A percentile compares a stretch with the other conserved stretches of the same genome.
phyloP scores from a whole-genome alignment of 371 early-diverging fungal genomes.

The Chytridiales sp. region DNA sequence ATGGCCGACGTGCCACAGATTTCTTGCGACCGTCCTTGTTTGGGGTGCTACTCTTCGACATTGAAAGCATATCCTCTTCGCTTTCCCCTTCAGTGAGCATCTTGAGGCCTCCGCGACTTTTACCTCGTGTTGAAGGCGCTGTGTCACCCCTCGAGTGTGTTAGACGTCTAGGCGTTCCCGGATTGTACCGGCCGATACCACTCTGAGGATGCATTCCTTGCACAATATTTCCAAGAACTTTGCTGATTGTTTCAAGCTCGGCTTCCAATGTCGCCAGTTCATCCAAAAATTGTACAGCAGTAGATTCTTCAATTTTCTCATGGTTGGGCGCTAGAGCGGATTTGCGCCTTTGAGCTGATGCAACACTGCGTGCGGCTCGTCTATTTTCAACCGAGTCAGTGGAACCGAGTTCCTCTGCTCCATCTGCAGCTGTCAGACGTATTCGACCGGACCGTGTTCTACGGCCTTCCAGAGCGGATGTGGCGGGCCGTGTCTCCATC shows the following conservation, averaged over 20 bases:
- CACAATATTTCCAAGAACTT: too few relatives aligned
- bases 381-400: too few relatives aligned
- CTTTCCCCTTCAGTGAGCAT: not conserved
- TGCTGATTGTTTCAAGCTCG: slow-evolving; percentile 19
- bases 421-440: too few relatives aligned
- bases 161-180: slow-evolving; percentile 7
- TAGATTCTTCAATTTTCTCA: slow-evolving; percentile 12
- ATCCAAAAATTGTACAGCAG: slow-evolving; percentile 22
- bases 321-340: slow-evolving; percentile 1
- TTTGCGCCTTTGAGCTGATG: slow-evolving; percentile 7
- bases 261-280: slow-evolving; percentile 27
- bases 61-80: too few relatives aligned
- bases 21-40: not conserved
- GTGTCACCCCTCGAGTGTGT: not conserved
- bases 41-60: too few relatives aligned
- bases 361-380: slow-evolving; percentile 2
- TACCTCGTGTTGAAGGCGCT: not conserved
- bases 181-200: slow-evolving; percentile 16
- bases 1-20: slow-evolving; percentile 13
- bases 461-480: too few relatives aligned
- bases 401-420: too few relatives aligned
- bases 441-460: too few relatives aligned
- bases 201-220: not conserved
- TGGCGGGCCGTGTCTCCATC: too few relatives aligned
- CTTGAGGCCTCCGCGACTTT: not conserved